Evolutionary conservation across 2,329 filamentous ascomycete genomes (phyloP), one percentile per base, ranked within the genome.

Genomic region (Colletotrichum spaethianum): DNA sequence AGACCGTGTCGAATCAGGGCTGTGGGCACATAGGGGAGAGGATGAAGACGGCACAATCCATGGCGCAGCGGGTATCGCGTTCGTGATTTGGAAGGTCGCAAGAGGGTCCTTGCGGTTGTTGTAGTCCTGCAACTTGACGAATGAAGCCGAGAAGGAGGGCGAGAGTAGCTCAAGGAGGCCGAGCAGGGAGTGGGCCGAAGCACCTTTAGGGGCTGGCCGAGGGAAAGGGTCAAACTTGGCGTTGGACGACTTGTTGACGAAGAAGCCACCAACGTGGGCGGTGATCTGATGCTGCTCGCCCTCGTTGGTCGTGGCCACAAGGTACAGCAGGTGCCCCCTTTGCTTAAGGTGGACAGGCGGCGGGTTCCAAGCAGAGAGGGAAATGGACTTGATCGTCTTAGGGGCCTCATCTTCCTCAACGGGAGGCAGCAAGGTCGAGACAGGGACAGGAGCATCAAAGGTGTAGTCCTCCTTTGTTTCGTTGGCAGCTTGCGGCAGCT

Each of bases 281-380:
- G 97, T 99, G 79, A 99, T 93, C 82, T 98, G 95, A 82, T 93
- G 92, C 82, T 97, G 94, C 84, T 99, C 96, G 74, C 95, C 95
- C 83, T 99, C 96, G 77, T 94, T 96, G 69, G 95, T 98, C 20
- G 93, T 96, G 53, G 96, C 88, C 74, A 94, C 88, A 26, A 99
- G 88, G 82, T 99, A 99, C 60, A 99, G 88, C 70, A 99, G 86
- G 81, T 99, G 96, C 28, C 96, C 96, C 80, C 93, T 94, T 80
- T 97, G 94, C 75, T 95, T 92, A 63, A 98, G 89, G 80, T 97
- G 91, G 80, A 96, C 95, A 57, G 96, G 96, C 50, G 96, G 95
- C 46, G 97, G 96, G 84, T 98, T 98, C 96, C 96, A 99, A 7
- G 95, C 89, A 18, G 96, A 98, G 38, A 99, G 86, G 38, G 94